A percentile compares a stretch with the other conserved stretches of the same genome.
These are phyloP conservation scores for Saururus chinensis DNA, from an alignment of 164 flowering plant species.

Conservation along the genomic window DNA sequence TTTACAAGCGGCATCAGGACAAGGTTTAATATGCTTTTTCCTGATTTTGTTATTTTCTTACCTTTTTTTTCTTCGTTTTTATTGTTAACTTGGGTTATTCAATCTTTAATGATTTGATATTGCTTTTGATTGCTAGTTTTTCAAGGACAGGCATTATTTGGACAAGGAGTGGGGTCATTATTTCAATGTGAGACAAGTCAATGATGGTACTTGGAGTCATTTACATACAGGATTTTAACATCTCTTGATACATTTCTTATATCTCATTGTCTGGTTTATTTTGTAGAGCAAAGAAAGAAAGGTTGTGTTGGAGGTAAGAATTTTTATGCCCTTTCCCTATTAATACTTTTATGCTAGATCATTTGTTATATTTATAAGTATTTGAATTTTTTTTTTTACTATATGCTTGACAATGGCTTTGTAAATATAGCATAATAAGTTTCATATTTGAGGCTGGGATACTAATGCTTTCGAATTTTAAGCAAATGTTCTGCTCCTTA, in stretches of 20 bases:
- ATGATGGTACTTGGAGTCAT: not conserved
- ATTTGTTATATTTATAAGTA: too few relatives aligned
- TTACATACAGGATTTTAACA: not conserved
- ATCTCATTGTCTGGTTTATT: not conserved
- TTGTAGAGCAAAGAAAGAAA: conserved; percentile 46
- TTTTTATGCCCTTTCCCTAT: not conserved
- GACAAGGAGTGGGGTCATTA: conserved; percentile 91
- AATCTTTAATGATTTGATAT: not conserved
- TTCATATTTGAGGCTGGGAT: too few relatives aligned
- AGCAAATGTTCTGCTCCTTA: too few relatives aligned
- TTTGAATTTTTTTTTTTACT: not conserved
- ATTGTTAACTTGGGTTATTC: not conserved
- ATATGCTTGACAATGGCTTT: too few relatives aligned
- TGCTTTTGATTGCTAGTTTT: conserved; percentile 46
- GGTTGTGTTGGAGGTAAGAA: conserved; percentile 51
- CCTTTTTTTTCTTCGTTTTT: not conserved
- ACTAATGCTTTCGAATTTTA: too few relatives aligned
- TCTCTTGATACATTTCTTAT: not conserved
- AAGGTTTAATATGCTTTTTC: conserved; percentile 22
- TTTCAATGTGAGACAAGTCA: conserved; percentile 53
- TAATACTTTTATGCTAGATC: not conserved
- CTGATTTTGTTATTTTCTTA: not conserved
- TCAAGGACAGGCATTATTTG: conserved; percentile 92
- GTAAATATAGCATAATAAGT: too few relatives aligned
- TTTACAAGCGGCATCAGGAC: conserved; percentile 87